Evolutionary conservation across 257 asterid species (phyloP), one percentile per base, ranked within the genome.

Genomic region (Cynanchum wilfordii): DNA sequence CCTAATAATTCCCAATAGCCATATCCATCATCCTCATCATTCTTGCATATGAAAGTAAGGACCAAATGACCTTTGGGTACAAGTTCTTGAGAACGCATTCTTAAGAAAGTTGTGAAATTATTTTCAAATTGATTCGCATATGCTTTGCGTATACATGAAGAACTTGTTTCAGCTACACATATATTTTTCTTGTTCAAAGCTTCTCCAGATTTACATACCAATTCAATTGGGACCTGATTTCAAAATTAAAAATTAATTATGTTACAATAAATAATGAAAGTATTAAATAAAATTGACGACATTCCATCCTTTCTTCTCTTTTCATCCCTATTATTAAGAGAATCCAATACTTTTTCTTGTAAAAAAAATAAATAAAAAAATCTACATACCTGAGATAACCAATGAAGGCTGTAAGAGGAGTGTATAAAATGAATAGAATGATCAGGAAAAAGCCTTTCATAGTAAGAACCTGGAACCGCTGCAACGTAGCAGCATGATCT

Each of bases 321-420:
- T n/a, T n/a, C n/a, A n/a, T n/a, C n/a, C n/a, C n/a, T n/a, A n/a
- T n/a, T n/a, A n/a, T n/a, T n/a, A n/a, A n/a, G n/a, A n/a, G n/a
- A n/a, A n/a, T n/a, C n/a, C n/a, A n/a, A n/a, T n/a, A n/a, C n/a
- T n/a, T n/a, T n/a, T n/a, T n/a, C n/a, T n/a, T n/a, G n/a, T n/a
- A n/a, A n/a, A n/a, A n/a, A n/a, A n/a, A n/a, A n/a, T n/a, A n/a
- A n/a, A n/a, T n/a, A n/a, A n/a, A n/a, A n/a, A n/a, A n/a, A n/a
- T n/a, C n/a, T n/a, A 17, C 78, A 44, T 15, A 76, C 80, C 76
- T 77, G 73, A 56, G 80, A 77, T 15, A 77, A 44, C 69, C 68
- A 71, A 15, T 77, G 80, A 5, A 77, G 73, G 15, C 77, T 13
- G 68, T 71, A 77, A 71, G 76, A 77, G 27, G 80, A 77, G 69